Evolutionary conservation across 2,329 filamentous ascomycete genomes (phyloP), one percentile per base, ranked within the genome.

Genomic region (Pseudogymnoascus sp.): DNA sequence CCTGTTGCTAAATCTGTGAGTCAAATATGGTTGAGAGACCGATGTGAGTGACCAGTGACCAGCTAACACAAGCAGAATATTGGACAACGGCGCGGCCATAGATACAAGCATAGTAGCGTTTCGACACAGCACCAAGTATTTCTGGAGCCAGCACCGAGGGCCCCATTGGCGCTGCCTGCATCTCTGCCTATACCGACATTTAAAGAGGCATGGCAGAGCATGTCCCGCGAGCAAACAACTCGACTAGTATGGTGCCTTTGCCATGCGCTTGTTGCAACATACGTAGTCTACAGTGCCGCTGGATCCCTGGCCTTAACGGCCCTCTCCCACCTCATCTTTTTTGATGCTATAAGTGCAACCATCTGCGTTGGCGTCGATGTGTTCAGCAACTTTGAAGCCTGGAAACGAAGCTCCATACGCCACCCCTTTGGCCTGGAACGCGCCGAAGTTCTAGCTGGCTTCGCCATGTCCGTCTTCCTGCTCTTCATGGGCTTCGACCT

Each of bases 401-500:
- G 95, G 95, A 91, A 91, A 68, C 85, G 93, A 57, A 93, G 90
- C 69, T 96, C 88, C 68, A 89, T 99, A 69, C 87, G 93, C 23
- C 92, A 99, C 76, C 95, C 95, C 0, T 99, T 99, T 73, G 93
- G 84, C 3, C 83, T 99, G 23, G 91, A 97, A 77, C 86, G 95
- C 62, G 90, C 90, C 64, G 95, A 99, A 76, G 93, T 99, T 4
- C 84, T 99, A 15, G 92, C 93, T 36, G 95, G 95, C 17, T 96
- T 99, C 68, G 95, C 93, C 65, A 91, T 97, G 86, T 96, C 92
- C 61, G 89, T 99, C 40, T 91, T 97, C 66, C 84, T 99, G 11
- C 84, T 96, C n/a, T 99, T 99, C 76, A 96, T 96, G 80, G 93
- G 93, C 19, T 88, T 97, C 71, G 95, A 99, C 71, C 85, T 99